Evolutionary conservation across 1,284 basidiomycete species (phyloP).

Genomic region (Limonomyces culmigenus): DNA sequence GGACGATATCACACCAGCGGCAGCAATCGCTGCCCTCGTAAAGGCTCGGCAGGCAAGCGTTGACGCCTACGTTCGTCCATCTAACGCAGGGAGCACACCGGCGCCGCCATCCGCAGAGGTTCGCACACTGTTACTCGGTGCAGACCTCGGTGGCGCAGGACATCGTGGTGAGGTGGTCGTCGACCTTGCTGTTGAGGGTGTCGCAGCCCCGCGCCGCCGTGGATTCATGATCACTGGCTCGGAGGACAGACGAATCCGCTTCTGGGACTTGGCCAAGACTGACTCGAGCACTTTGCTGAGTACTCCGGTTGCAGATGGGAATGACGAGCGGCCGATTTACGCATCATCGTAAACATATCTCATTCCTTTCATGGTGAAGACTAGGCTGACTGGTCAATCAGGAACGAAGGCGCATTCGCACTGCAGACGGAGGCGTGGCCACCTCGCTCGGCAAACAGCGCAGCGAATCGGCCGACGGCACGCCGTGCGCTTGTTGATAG

Average conservation of each 20-base stretch:
- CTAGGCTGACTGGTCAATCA: no score
- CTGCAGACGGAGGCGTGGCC: conserved; percentile 66
- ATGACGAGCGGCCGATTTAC: conserved; percentile 56
- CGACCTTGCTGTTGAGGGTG: background rate
- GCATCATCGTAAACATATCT: conserved; percentile 29
- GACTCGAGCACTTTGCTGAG: conserved; percentile 63
- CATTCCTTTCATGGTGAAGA: no score
- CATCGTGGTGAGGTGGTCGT: conserved; percentile 17
- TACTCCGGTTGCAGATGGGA: conserved; percentile 46
- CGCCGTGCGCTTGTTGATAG: conserved; percentile 62
- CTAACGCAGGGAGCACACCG: no score
- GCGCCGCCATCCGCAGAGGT: no score
- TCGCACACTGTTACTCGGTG: conserved; percentile 35
- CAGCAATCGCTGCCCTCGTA: conserved; percentile 44
- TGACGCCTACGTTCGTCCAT: no score
- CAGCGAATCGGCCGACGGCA: no score
- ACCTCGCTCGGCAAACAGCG: no score
- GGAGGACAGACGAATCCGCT: conserved; percentile 63
- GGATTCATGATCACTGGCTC: conserved; percentile 74
- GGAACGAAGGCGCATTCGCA: no score
- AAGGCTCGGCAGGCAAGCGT: conserved; percentile 26
- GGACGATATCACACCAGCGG: conserved; percentile 46
- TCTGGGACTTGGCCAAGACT: conserved; percentile 66
- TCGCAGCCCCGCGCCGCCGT: conserved; percentile 19
- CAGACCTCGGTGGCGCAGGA: conserved; percentile 41